Percentiles rank a stretch among this genome's conserved stretches.
Evolutionary conservation across 176 grass and related monocot species (phyloP).

Genomic region (Lolium perenne): DNA sequence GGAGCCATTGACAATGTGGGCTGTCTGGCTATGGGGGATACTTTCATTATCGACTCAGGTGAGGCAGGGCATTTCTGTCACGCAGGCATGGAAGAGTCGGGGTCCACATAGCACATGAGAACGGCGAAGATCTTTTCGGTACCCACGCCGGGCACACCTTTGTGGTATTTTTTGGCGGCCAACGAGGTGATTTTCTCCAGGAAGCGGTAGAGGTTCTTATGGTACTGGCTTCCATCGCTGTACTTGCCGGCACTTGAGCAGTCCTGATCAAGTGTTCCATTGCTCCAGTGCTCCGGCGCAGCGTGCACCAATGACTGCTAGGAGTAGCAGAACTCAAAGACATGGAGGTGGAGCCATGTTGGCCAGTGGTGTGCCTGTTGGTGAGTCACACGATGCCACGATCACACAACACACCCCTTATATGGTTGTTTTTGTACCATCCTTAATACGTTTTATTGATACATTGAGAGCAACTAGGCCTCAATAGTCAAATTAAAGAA

Average conservation of each 20-base stretch:
- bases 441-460: background rate
- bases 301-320: too few relatives aligned
- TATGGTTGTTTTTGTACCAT: background rate
- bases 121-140: constrained; percentile 32
- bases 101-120: constrained; percentile 36
- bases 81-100: accelerated
- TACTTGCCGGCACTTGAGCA: constrained; percentile 35
- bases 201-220: constrained; percentile 44
- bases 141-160: background rate
- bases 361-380: background rate
- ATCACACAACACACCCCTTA: background rate
- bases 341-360: background rate
- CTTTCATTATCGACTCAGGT: background rate
- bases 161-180: background rate
- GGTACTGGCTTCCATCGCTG: constrained; percentile 30
- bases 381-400: background rate
- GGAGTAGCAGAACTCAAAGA: background rate
- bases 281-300: too few relatives aligned
- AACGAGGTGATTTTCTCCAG: background rate
- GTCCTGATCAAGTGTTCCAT: background rate
- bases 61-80: constrained; percentile 32
- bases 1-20: too few relatives aligned
- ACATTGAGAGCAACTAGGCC: background rate
- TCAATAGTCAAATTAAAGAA: background rate
- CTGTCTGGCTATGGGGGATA: background rate